Evolutionary conservation across 2,329 filamentous ascomycete genomes (phyloP), one percentile per base, ranked within the genome.

Genomic region (Madurella fahalii): DNA sequence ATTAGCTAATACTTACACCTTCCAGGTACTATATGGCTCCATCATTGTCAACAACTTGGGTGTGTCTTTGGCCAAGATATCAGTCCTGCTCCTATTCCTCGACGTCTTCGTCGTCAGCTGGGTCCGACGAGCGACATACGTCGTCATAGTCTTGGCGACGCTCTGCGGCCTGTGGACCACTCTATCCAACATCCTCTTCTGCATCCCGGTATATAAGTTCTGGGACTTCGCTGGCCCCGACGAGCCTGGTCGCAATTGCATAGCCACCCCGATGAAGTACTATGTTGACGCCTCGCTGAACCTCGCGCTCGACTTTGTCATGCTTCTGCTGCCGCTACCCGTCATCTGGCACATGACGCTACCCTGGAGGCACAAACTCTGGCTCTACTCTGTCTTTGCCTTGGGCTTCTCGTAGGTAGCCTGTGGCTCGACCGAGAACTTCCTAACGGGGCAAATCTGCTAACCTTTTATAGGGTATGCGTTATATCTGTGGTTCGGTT

Each of bases 81-180:
- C 58, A 9, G 47, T 61, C 13, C 44, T 57, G n/a, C 43, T 58
- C 5, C 40, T 61, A 1, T 58, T 55, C 44, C 52, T 58, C 31
- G 54, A 61, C 49, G 37, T 61, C 44, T 58, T 61, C 17, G 43
- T 50, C 40, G 5, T 54, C 18, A 56, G 49, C 34, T 40, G 15
- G n/a, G 15, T 56, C 13, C 49, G 58, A 4, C 32, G 25, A 4
- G 44, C 46, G 15, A 53, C 52, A 11, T 51, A 48, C 39, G 20
- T 49, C n/a, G 40, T 55, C 18, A 40, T 54, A 16, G 43, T n/a
- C 49, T 4, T 48, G 15, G 54, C 52, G 9, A 30, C 40, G 7
- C 8, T 51, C 7, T 43, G 45, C n/a, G 52, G 53, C 16, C 12
- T 45, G 5, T 56, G 44, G 40, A 42, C 45, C 15, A 13, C 31